Evolutionary conservation across 1,284 basidiomycete genomes (phyloP).

Genomic region (Cerrena zonata): DNA sequence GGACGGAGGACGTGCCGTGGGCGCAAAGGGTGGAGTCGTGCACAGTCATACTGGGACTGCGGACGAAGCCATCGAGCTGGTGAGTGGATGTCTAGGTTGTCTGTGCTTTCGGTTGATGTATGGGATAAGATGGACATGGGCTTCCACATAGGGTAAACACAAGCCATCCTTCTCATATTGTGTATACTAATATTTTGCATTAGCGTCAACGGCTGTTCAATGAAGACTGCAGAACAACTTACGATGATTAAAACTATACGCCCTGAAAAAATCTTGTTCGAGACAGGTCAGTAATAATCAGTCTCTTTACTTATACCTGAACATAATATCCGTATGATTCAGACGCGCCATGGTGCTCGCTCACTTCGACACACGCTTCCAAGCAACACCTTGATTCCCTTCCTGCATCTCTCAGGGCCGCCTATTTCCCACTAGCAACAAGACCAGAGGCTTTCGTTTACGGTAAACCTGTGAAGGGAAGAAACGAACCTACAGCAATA

Average conservation of each 20-base stretch:
- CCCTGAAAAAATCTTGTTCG: slow-evolving; percentile 66
- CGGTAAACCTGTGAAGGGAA: slow-evolving; percentile 70
- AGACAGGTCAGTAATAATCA: slow-evolving; percentile 74
- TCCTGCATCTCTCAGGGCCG: slow-evolving; percentile 39
- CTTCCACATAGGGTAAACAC: slow-evolving; percentile 56
- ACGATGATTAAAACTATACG: slow-evolving; percentile 56
- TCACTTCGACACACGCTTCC: slow-evolving; percentile 75
- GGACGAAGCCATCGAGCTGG: slow-evolving; percentile 66
- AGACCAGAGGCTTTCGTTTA: slow-evolving; percentile 66
- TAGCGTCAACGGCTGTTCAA: slow-evolving; percentile 77
- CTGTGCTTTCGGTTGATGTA: slow-evolving; percentile 7
- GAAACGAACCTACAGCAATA: slow-evolving; percentile 76
- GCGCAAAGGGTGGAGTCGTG: slow-evolving; percentile 71
- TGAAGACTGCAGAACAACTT: slow-evolving; percentile 77
- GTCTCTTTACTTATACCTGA: no score
- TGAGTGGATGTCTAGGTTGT: slow-evolving; percentile 30
- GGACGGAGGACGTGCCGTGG: slow-evolving; percentile 48
- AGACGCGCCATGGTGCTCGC: slow-evolving; percentile 84
- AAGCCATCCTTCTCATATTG: no score
- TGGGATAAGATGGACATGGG: slow-evolving; percentile 60
- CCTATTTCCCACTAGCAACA: slow-evolving; percentile 49
- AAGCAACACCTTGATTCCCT: slow-evolving; percentile 50
- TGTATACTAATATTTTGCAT: no score
- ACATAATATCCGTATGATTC: no score
- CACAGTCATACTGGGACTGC: slow-evolving; percentile 80